phyloP scores from a whole-genome alignment of 179 eudicot species.

The Spergularia azorica region DNA sequence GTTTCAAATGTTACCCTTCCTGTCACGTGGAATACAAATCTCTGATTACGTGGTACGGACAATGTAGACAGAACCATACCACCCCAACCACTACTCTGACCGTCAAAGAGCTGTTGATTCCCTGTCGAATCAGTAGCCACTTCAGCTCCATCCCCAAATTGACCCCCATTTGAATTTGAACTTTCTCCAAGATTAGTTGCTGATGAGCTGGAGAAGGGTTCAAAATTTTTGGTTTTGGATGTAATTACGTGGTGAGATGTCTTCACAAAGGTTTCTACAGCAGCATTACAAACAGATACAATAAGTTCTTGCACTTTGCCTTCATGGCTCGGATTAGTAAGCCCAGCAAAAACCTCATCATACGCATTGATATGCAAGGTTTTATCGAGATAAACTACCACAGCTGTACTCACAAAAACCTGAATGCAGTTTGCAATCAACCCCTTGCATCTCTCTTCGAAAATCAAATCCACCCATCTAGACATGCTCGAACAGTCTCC shows the following conservation, averaged over 20 bases:
- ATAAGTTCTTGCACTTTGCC: slow-evolving; percentile 49
- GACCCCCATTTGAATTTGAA: slow-evolving; percentile 14
- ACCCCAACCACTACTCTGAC: slow-evolving; percentile 51
- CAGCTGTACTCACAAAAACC: slow-evolving; percentile 77
- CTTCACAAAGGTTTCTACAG: slow-evolving; percentile 75
- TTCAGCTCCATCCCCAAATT: slow-evolving; percentile 24
- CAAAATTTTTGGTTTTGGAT: slow-evolving; percentile 27
- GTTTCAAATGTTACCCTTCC: slow-evolving; percentile 80
- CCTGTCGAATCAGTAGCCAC: slow-evolving; percentile 17
- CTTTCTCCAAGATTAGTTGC: slow-evolving; percentile 20
- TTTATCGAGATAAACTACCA: slow-evolving; percentile 75
- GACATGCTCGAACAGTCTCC: slow-evolving; percentile 30
- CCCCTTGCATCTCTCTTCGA: slow-evolving; percentile 46
- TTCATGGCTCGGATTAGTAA: slow-evolving; percentile 79
- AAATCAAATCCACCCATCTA: slow-evolving; percentile 48
- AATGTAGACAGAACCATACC: slow-evolving; percentile 62
- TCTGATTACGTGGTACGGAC: slow-evolving; percentile 70
- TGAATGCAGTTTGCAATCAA: slow-evolving; percentile 63
- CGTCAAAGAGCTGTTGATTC: slow-evolving; percentile 24
- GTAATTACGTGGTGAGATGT: slow-evolving; percentile 80
- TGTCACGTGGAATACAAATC: slow-evolving; percentile 67
- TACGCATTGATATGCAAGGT: slow-evolving; percentile 61
- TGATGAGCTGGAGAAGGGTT: slow-evolving; percentile 18
- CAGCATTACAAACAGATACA: slow-evolving; percentile 67
- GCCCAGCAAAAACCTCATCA: slow-evolving; percentile 67